A percentile compares a stretch with the other conserved stretches of the same genome.
Conservation (phyloP, 2,329 filamentous ascomycete genomes). For the Fusarium sp. region DNA sequence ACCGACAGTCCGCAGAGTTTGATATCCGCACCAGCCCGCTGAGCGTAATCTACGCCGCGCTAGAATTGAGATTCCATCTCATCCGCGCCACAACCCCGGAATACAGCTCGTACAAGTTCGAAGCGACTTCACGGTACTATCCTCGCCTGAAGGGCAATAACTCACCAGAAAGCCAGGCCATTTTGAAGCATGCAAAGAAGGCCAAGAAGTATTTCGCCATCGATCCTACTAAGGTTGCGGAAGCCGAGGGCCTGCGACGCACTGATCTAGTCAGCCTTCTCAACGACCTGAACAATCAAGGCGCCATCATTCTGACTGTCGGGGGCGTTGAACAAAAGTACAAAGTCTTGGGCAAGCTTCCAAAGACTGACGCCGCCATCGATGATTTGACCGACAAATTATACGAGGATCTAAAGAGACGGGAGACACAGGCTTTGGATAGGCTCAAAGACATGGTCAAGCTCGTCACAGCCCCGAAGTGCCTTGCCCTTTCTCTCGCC, state of each 20-base stretch:
- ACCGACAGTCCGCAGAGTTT: conserved; percentile 62
- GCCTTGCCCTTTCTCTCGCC: conserved; percentile 68
- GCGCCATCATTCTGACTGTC: conserved; percentile 66
- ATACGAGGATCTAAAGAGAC: conserved; percentile 64
- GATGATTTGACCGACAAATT: conserved; percentile 63
- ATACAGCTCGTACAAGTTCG: conserved; percentile 70
- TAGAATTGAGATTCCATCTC: conserved; percentile 71
- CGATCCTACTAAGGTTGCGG: conserved; percentile 62
- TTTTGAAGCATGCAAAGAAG: conserved; percentile 60
- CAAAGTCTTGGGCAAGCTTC: conserved; percentile 64
- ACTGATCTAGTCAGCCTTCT: conserved; percentile 68
- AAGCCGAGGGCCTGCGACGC: conserved; percentile 56
- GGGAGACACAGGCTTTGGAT: conserved; percentile 67
- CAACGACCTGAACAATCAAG: conserved; percentile 66
- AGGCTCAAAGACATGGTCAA: conserved; percentile 66
- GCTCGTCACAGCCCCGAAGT: conserved; percentile 67
- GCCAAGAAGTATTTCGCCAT: conserved; percentile 61
- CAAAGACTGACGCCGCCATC: conserved; percentile 59
- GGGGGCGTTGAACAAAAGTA: conserved; percentile 69
- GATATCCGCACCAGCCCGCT: conserved; percentile 69
- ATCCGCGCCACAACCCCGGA: conserved; percentile 71
- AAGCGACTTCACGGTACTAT: conserved; percentile 54
- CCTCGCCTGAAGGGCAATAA: conserved; percentile 54
- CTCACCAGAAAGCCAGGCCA: conserved; percentile 60
- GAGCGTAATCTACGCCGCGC: conserved; percentile 70